A percentile compares a stretch with the other conserved stretches of the same genome.
Evolutionary conservation across 768 basidiomycete species (phyloP).

Genomic region (Strobilomyces echinocephalus): DNA sequence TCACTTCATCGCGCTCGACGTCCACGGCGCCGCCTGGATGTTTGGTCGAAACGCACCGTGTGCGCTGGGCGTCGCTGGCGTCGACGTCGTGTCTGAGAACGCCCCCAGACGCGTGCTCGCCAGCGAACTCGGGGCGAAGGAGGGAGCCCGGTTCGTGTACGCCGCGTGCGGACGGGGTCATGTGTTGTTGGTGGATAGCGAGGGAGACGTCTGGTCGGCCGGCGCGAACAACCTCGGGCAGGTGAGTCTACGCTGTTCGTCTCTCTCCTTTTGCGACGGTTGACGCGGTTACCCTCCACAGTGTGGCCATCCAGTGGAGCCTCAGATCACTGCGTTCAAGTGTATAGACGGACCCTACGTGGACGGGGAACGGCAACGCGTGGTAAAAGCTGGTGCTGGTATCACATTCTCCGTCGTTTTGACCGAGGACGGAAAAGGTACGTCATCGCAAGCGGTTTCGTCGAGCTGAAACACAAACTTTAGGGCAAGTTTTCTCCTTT

Average conservation of each 20-base stretch:
- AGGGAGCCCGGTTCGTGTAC: conserved; percentile 61
- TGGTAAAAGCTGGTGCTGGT: conserved; percentile 75
- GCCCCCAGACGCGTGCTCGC: conserved; percentile 61
- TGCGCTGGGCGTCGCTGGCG: conserved; percentile 56
- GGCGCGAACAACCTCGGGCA: conserved; percentile 81
- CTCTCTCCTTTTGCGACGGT: not conserved
- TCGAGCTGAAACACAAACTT: not conserved
- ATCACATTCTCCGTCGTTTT: conserved; percentile 80
- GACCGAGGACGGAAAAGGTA: conserved; percentile 77
- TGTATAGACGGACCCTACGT: conserved; percentile 53
- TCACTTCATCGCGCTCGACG: conserved; percentile 71
- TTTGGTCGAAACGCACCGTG: conserved; percentile 80
- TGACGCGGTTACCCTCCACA: conserved; percentile 24
- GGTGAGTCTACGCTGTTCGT: conserved; percentile 35
- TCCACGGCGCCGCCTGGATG: conserved; percentile 79
- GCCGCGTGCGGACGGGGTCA: conserved; percentile 85
- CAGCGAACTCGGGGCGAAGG: conserved; percentile 53
- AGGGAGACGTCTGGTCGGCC: conserved; percentile 78
- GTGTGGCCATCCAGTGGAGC: conserved; percentile 66
- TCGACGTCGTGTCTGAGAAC: conserved; percentile 66
- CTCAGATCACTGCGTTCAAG: conserved; percentile 67
- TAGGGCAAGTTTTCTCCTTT: conserved; percentile 67
- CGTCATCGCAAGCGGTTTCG: conserved; percentile 8
- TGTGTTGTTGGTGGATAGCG: conserved; percentile 74
- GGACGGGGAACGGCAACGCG: conserved; percentile 57